A percentile compares a stretch with the other conserved stretches of the same genome.
Conservation (phyloP, 257 asterid species). For the Solanum ahanhuiri region DNA sequence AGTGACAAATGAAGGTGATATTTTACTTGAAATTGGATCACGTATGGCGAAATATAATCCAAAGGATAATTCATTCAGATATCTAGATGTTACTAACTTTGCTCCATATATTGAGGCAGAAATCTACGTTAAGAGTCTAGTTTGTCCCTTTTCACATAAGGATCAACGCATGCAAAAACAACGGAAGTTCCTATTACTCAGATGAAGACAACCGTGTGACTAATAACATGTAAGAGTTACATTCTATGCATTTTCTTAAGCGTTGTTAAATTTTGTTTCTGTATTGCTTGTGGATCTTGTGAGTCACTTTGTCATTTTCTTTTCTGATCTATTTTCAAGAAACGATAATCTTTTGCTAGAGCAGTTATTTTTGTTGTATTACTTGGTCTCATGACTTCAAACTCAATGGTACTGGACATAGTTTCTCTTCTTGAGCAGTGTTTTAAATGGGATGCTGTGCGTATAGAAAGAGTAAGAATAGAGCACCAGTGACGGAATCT, state of each 20-base stretch:
- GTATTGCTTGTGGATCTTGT: neutral
- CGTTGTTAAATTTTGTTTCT: neutral
- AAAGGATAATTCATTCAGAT: slow-evolving; percentile 9
- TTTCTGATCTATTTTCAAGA: neutral
- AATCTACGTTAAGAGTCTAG: slow-evolving; percentile 30
- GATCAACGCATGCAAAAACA: neutral
- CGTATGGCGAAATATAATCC: slow-evolving; percentile 7
- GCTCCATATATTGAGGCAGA: neutral
- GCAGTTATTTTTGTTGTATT: neutral
- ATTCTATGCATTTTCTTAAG: neutral
- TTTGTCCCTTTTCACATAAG: neutral
- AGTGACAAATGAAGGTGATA: neutral
- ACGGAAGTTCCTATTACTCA: neutral
- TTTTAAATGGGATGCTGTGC: neutral
- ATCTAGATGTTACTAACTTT: slow-evolving; percentile 9
- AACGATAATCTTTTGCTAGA: neutral
- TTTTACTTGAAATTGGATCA: neutral
- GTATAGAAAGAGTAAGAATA: neutral
- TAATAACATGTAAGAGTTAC: neutral
- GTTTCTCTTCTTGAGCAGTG: neutral
- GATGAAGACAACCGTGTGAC: neutral
- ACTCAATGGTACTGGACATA: neutral
- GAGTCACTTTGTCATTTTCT: neutral
- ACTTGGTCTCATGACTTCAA: neutral
- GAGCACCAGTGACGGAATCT: neutral